These are phyloP conservation scores for Suhomyces kilbournensis DNA, from an alignment of 805 yeast genomes.

Conservation along the genomic window DNA sequence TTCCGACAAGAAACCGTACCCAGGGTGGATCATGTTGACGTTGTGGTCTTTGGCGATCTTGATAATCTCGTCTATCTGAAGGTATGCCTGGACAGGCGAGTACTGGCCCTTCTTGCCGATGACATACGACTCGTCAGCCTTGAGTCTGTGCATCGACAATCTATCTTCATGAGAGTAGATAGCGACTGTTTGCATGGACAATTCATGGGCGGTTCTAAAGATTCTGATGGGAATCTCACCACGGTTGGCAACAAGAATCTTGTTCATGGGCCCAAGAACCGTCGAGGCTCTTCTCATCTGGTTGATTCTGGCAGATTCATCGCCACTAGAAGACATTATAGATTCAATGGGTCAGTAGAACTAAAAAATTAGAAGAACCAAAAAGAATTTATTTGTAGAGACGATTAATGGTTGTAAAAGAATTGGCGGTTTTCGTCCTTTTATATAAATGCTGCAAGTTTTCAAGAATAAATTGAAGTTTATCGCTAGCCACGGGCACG, in stretches of 20 bases:
- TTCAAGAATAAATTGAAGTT: background rate
- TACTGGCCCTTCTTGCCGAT: slow-evolving; percentile 86
- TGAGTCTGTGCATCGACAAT: slow-evolving; percentile 89
- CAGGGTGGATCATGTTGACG: slow-evolving; percentile 41
- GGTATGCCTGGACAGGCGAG: slow-evolving; percentile 94
- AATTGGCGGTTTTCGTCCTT: background rate
- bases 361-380: background rate
- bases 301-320: slow-evolving; percentile 23
- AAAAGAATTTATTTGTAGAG: too few relatives aligned
- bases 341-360: background rate
- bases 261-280: slow-evolving; percentile 47
- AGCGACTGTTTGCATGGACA: slow-evolving; percentile 96
- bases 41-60: slow-evolving; percentile 57
- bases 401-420: background rate
- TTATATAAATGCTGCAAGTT: background rate
- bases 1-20: slow-evolving; percentile 72
- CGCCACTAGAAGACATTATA: background rate
- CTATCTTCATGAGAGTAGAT: slow-evolving; percentile 95
- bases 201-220: slow-evolving; percentile 95
- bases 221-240: slow-evolving; percentile 86
- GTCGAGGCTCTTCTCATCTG: slow-evolving; percentile 43
- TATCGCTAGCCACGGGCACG: background rate
- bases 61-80: slow-evolving; percentile 93
- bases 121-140: slow-evolving; percentile 90
- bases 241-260: slow-evolving; percentile 77